Conservation (phyloP, 176 grass and related monocot species). For the Calamus simplicifolius region DNA sequence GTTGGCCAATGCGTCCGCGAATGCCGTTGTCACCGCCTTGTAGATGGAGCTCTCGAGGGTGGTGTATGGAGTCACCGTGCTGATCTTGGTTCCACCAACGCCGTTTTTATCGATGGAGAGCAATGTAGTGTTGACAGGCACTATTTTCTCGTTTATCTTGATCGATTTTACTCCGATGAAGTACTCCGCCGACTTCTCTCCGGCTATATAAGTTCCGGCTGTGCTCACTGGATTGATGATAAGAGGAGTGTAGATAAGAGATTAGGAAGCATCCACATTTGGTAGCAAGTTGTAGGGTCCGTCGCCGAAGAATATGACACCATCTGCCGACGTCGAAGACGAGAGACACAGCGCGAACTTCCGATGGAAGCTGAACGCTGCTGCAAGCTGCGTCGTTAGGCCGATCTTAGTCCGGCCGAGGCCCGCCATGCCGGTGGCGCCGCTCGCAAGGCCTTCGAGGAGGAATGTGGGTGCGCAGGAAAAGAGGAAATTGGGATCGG, state of each 20-base stretch:
- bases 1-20: conserved; percentile 23
- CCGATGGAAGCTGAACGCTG: conserved; percentile 41
- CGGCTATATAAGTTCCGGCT: conserved; percentile 25
- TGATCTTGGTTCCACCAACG: conserved; percentile 61
- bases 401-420: conserved; percentile 51
- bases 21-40: conserved; percentile 42
- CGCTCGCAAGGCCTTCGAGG: conserved; percentile 29
- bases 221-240: conserved; percentile 72
- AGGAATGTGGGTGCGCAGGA: conserved; percentile 42
- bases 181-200: conserved; percentile 65
- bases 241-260: conserved; percentile 57
- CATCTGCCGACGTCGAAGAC: background rate
- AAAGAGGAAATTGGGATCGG: conserved; percentile 41
- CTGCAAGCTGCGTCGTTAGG: conserved; percentile 47
- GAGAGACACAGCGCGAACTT: conserved; percentile 67
- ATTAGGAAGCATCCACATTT: conserved; percentile 26
- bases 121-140: conserved; percentile 48
- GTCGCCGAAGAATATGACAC: conserved; percentile 49
- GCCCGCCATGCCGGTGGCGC: conserved; percentile 34
- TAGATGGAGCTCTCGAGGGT: conserved; percentile 58
- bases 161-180: conserved; percentile 58
- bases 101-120: conserved; percentile 47
- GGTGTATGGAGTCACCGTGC: conserved; percentile 56
- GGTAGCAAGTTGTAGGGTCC: conserved; percentile 52
- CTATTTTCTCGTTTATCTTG: conserved; percentile 39